These are phyloP conservation scores for Oryza punctata DNA, from an alignment of 176 grass and related monocot species.

Conservation along the genomic window DNA sequence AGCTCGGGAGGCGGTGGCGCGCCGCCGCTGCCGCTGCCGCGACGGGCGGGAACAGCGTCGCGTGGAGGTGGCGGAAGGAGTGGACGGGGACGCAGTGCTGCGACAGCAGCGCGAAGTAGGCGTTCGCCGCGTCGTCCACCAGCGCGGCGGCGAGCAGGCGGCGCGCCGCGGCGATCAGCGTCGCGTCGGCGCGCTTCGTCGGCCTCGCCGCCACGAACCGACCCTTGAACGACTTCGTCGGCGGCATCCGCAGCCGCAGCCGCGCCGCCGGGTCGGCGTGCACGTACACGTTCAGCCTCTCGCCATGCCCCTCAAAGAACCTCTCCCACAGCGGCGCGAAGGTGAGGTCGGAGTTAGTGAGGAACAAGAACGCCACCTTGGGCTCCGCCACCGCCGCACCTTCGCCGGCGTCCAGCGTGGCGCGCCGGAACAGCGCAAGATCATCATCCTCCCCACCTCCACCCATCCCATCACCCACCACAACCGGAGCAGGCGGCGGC, in stretches of 20 bases:
- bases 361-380: constrained; percentile 91
- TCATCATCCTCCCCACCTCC: constrained; percentile 54
- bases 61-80: constrained; percentile 67
- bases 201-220: constrained; percentile 67
- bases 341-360: constrained; percentile 76
- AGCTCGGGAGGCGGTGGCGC: constrained; percentile 50
- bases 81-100: constrained; percentile 79
- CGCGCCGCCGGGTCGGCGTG: constrained; percentile 63
- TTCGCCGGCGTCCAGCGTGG: constrained; percentile 28
- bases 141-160: constrained; percentile 69
- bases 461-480: neutral
- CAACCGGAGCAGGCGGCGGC: neutral
- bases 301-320: constrained; percentile 65
- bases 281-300: constrained; percentile 61
- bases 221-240: constrained; percentile 51
- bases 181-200: constrained; percentile 66
- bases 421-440: constrained; percentile 63
- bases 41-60: constrained; percentile 31
- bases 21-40: neutral
- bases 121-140: constrained; percentile 71
- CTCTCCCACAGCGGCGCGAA: constrained; percentile 85
- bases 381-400: neutral
- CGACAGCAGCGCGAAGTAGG: constrained; percentile 78
- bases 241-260: constrained; percentile 2
- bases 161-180: constrained; percentile 72